Percentiles rank a stretch among this genome's conserved stretches.
Evolutionary conservation across 805 yeast genomes (phyloP).

Genomic region (Yarrowia yakushimensis): DNA sequence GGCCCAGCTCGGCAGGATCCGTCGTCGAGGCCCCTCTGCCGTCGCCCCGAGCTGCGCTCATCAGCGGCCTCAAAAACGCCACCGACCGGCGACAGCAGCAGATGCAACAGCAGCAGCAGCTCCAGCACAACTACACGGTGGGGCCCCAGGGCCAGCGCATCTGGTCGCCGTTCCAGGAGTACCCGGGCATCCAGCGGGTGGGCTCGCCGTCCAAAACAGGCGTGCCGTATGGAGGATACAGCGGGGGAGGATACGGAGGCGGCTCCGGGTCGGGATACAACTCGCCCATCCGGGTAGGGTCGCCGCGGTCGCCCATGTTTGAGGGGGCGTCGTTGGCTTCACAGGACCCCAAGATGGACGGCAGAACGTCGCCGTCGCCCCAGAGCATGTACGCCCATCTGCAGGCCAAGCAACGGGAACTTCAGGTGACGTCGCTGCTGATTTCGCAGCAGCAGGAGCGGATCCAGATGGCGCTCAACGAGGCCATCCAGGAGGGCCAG

Average conservation of each 20-base stretch:
- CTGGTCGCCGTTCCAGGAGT: slow-evolving; percentile 23
- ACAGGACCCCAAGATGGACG: not conserved
- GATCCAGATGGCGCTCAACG: slow-evolving; percentile 30
- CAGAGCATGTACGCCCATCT: slow-evolving; percentile 35
- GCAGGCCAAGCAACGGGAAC: slow-evolving; percentile 38
- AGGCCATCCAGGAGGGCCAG: slow-evolving; percentile 21
- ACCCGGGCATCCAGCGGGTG: slow-evolving; percentile 15
- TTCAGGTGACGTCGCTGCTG: slow-evolving; percentile 35
- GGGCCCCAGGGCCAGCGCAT: slow-evolving; percentile 24
- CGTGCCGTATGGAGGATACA: slow-evolving; percentile 9
- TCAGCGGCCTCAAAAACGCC: slow-evolving; percentile 34
- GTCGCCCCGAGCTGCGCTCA: slow-evolving; percentile 34
- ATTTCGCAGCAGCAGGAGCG: slow-evolving; percentile 39
- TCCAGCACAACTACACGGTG: slow-evolving; percentile 15
- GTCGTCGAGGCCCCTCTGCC: slow-evolving; percentile 23
- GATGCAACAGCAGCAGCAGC: slow-evolving; percentile 27
- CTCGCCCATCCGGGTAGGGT: slow-evolving; percentile 19
- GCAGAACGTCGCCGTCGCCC: slow-evolving; percentile 25
- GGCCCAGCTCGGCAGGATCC: not conserved
- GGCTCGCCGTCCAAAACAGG: slow-evolving; percentile 7
- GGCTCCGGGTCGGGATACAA: not conserved
- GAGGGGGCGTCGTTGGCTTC: slow-evolving; percentile 1
- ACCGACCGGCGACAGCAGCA: slow-evolving; percentile 33
- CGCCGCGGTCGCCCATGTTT: slow-evolving; percentile 21
- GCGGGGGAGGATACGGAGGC: not conserved